Evolutionary conservation across 192 early-diverging fungal species (phyloP).

Genomic region (Linderina pennispora): DNA sequence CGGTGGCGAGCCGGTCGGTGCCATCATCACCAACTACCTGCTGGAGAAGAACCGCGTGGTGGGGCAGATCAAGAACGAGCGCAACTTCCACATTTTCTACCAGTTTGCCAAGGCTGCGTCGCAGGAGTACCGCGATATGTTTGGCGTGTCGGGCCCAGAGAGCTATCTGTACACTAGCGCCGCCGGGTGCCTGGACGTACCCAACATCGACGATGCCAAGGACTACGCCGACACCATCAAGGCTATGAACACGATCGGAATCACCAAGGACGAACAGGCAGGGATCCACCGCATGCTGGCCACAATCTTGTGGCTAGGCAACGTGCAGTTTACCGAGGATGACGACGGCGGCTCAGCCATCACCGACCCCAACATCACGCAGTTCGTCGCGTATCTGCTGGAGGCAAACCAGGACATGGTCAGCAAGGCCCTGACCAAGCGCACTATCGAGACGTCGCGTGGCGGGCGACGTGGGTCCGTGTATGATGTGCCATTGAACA

Average conservation of each 20-base stretch:
- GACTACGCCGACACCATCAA: constrained; percentile 85
- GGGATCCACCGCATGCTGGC: constrained; percentile 89
- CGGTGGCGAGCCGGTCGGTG: constrained; percentile 91
- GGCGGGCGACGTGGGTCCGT: constrained; percentile 69
- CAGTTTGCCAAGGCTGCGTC: constrained; percentile 81
- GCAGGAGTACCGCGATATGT: constrained; percentile 58
- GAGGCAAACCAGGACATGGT: constrained; percentile 55
- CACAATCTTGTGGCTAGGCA: constrained; percentile 94
- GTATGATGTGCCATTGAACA: constrained; percentile 86
- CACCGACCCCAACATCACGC: constrained; percentile 54
- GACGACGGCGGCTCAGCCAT: constrained; percentile 65
- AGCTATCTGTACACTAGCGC: constrained; percentile 69
- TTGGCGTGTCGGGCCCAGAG: constrained; percentile 69
- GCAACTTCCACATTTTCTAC: constrained; percentile 99
- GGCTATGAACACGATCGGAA: constrained; percentile 92
- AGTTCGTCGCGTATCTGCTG: constrained; percentile 70
- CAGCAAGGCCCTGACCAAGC: constrained; percentile 58
- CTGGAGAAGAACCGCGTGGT: constrained; percentile 97
- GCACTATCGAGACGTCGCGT: constrained; percentile 69
- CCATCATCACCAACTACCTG: constrained; percentile 96
- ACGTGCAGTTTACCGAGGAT: constrained; percentile 82
- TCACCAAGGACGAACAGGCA: constrained; percentile 72
- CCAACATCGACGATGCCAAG: constrained; percentile 85
- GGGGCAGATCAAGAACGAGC: constrained; percentile 84
- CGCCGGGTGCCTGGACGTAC: constrained; percentile 75